phyloP scores from a whole-genome alignment of 768 basidiomycete species.

The Gloeophyllum trabeum region DNA sequence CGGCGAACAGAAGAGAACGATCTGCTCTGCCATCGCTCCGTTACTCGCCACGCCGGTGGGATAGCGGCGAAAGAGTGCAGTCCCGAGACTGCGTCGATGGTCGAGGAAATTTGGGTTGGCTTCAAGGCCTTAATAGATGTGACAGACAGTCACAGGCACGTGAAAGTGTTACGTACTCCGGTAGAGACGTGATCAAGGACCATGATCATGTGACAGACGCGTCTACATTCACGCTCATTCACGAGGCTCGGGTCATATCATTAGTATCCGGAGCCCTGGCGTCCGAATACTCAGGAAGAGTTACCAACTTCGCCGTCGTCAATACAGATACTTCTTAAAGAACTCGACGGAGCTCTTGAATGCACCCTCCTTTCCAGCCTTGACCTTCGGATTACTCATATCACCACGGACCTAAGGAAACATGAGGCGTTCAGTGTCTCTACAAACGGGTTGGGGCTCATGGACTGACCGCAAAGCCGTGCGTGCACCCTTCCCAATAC shows the following conservation, averaged over 20 bases:
- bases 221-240: no score
- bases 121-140: no score
- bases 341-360: constrained; percentile 48
- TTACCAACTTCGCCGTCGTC: no score
- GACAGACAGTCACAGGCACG: no score
- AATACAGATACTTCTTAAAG: constrained; percentile 28
- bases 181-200: no score
- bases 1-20: constrained; percentile 11
- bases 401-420: constrained; percentile 5
- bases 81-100: constrained; percentile 33
- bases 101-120: no score
- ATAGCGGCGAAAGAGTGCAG: constrained; percentile 34
- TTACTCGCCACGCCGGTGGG: constrained; percentile 35
- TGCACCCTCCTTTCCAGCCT: constrained; percentile 53
- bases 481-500: constrained; percentile 35
- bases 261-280: no score
- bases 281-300: no score
- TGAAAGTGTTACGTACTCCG: no score
- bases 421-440: not conserved
- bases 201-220: no score
- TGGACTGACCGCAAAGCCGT: constrained; percentile 45
- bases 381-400: constrained; percentile 32
- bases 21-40: constrained; percentile 49
- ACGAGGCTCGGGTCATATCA: no score
- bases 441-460: constrained; percentile 12